These are phyloP conservation scores for Nannochloropsis granulata DNA, from an alignment of 108 stramenopile genomes.

Conservation along the genomic window DNA sequence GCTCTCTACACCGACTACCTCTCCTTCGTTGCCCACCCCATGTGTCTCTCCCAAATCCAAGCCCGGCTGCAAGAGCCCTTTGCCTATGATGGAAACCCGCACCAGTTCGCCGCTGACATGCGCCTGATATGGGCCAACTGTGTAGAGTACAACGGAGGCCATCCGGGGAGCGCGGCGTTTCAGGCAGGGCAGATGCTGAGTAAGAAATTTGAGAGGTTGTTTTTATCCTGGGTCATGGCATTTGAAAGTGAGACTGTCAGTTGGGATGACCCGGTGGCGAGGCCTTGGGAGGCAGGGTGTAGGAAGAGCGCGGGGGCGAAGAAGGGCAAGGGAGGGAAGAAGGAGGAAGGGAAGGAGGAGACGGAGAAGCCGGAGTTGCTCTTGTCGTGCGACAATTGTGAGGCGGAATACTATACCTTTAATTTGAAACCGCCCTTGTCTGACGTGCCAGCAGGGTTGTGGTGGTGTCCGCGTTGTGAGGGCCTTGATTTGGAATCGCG, in stretches of 20 bases:
- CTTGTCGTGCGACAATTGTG: slow-evolving; percentile 25
- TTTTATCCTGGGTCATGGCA: slow-evolving; percentile 8
- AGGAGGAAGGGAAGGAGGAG: background rate
- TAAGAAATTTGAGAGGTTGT: slow-evolving; percentile 3
- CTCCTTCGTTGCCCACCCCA: slow-evolving; percentile 2
- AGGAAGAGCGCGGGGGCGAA: background rate
- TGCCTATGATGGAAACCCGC: background rate
- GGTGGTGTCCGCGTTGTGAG: slow-evolving; percentile 27
- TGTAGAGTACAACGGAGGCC: slow-evolving; percentile 2
- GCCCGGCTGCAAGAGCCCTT: background rate
- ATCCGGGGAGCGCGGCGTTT: background rate
- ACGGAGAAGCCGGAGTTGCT: background rate
- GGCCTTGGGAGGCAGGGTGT: slow-evolving; percentile 14
- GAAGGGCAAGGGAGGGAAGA: background rate
- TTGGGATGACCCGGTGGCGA: background rate
- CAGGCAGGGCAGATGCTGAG: background rate
- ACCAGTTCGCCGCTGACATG: slow-evolving; percentile 1
- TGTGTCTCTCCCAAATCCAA: slow-evolving; percentile 4
- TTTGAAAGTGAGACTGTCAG: background rate
- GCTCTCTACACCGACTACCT: slow-evolving; percentile 7
- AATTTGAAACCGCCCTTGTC: background rate
- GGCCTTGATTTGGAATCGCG: background rate
- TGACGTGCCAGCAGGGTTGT: slow-evolving; percentile 11
- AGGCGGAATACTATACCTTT: slow-evolving; percentile 17
- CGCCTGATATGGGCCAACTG: slow-evolving; percentile 16